Percentiles rank a stretch among this genome's conserved stretches.
Evolutionary conservation across 345 rosid species (phyloP).

Genomic region (Camelina neglecta): DNA sequence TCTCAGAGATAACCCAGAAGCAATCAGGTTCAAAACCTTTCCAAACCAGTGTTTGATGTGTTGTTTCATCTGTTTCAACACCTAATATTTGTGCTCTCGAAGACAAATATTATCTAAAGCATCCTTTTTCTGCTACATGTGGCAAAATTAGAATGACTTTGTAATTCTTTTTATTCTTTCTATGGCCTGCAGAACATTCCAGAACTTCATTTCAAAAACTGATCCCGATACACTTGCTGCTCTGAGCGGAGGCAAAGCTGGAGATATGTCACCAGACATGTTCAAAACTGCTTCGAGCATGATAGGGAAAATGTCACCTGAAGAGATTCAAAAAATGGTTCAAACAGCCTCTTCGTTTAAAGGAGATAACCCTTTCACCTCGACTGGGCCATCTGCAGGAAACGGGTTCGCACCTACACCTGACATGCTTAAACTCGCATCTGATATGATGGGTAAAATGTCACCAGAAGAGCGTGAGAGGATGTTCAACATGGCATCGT

Average conservation of each 20-base stretch:
- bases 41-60: conserved; percentile 32
- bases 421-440: conserved; percentile 83
- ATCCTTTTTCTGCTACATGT: conserved; percentile 21
- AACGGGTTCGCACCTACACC: conserved; percentile 61
- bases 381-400: conserved; percentile 45
- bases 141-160: background rate
- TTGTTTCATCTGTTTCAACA: conserved; percentile 1
- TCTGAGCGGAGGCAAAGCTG: conserved; percentile 72
- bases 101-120: background rate
- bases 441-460: conserved; percentile 84
- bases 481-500: conserved; percentile 88
- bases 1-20: conserved; percentile 77
- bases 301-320: conserved; percentile 90
- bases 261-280: conserved; percentile 83
- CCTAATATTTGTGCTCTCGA: too few relatives aligned
- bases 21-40: conserved; percentile 63
- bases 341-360: conserved; percentile 78
- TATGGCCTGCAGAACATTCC: conserved; percentile 64
- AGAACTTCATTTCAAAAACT: conserved; percentile 73
- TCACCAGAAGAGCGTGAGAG: conserved; percentile 76
- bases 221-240: conserved; percentile 76
- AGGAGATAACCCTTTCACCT: conserved; percentile 52
- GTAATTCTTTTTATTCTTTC: background rate
- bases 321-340: conserved; percentile 86
- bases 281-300: conserved; percentile 79